Evolutionary conservation across 371 early-diverging fungal species (phyloP), one percentile per base, ranked within the genome.

Genomic region (Mucor indicus): DNA sequence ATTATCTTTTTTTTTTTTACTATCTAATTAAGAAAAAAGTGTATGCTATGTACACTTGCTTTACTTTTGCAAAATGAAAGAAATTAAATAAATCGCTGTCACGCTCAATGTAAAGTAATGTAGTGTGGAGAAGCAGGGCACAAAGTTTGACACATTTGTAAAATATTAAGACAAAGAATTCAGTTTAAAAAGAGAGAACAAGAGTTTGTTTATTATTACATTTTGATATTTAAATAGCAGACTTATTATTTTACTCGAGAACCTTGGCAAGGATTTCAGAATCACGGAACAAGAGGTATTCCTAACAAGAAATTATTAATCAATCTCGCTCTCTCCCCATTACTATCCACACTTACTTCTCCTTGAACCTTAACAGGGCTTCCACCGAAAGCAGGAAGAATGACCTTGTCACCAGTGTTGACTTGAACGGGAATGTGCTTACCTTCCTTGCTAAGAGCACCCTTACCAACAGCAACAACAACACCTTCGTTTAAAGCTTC

Each of bases 341-440:
- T n/a, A n/a, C 3, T 17, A 15, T 33, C 4, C n/a, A 33, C n/a
- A 22, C 63, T 77, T 74, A 90, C 91, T 67, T 92, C 89, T 25
- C 72, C 78, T 39, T 83, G 81, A 38, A 96, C 64, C 84, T 97
- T 97, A 79, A 98, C 89, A 49, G 79, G 60, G 78, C 70, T 86
- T 36, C 98, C 98, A 64, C 98, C 98, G 64, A 84, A 98, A 29
- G 87, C 74, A 46, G 98, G 98, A 36, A 98, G 86, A 29, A 98
- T 80, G 27, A 98, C 93, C 57, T 87, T 87, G 75, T 98, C 98
- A 54, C 98, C 98, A 55, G 74, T 83, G 54, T 86, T 79, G 50
- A 97, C 84, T 50, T 85, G 80, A n/a, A 86, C 56, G 39, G 96
- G 85, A 49, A 90, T 77, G 55, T 83, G 67, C 60, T 80, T 83